Conservation (phyloP, 2,329 filamentous ascomycete species). For the Trichoderma oligosporum region DNA sequence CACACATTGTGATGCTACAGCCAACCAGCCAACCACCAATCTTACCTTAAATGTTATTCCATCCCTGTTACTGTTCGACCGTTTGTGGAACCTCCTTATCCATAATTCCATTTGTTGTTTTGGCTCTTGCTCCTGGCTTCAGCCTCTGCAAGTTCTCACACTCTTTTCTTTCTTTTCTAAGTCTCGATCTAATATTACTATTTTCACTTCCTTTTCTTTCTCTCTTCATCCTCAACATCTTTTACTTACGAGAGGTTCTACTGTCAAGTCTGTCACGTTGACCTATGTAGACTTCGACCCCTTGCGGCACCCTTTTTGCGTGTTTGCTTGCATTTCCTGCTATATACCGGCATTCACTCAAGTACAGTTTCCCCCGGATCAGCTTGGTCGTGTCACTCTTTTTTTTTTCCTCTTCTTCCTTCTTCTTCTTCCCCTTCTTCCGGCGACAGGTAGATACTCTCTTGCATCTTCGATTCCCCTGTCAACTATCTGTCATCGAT, state of each 20-base stretch:
- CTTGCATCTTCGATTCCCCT: not conserved
- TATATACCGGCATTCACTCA: not conserved
- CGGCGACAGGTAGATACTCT: not conserved
- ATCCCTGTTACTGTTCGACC: not conserved
- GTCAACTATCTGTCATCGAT: not conserved
- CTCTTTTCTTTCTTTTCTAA: not conserved
- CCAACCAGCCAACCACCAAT: not conserved
- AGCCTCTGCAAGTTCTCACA: not conserved
- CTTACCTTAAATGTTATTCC: not conserved
- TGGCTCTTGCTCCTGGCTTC: not conserved
- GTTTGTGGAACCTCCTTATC: conserved; percentile 4
- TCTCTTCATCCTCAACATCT: not conserved
- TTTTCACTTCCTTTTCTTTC: not conserved
- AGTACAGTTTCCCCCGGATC: not conserved
- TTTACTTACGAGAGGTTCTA: not conserved
- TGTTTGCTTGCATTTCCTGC: conserved; percentile 7
- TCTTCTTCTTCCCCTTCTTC: not conserved
- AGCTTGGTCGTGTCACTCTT: conserved; percentile 12
- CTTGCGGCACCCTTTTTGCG: conserved; percentile 8
- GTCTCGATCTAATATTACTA: too few relatives aligned
- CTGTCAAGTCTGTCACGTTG: not conserved
- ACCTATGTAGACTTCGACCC: conserved; percentile 3
- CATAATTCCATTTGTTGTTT: not conserved
- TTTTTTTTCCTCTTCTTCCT: not conserved
- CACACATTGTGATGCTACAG: too few relatives aligned